Conservation (phyloP, 2,329 filamentous ascomycete species). For the Eurotiales sp. region DNA sequence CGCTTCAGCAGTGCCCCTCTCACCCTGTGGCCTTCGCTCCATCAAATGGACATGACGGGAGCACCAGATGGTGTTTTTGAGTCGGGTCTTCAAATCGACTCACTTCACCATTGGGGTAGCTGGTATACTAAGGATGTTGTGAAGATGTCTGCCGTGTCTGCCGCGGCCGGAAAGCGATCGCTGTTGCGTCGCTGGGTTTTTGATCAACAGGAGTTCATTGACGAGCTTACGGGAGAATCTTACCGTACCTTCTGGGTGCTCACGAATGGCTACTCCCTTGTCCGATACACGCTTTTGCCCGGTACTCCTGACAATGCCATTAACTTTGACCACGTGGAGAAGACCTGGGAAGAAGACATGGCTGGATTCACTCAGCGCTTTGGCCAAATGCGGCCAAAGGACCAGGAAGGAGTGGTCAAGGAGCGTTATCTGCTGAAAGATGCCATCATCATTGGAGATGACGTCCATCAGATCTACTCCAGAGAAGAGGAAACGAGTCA, state of each 20-base stretch:
- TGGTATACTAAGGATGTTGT: conserved; percentile 45
- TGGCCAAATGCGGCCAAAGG: conserved; percentile 37
- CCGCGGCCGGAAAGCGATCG: conserved; percentile 38
- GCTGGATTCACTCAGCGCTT: conserved; percentile 37
- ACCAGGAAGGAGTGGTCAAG: conserved; percentile 38
- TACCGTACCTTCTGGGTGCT: conserved; percentile 41
- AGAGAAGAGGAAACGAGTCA: conserved; percentile 38
- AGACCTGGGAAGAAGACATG: conserved; percentile 44
- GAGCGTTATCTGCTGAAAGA: conserved; percentile 40
- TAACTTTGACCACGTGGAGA: conserved; percentile 41
- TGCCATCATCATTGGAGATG: conserved; percentile 37
- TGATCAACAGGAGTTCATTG: conserved; percentile 36
- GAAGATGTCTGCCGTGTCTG: conserved; percentile 41
- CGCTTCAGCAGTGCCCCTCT: conserved; percentile 36
- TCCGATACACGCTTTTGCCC: conserved; percentile 39
- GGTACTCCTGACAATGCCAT: conserved; percentile 36
- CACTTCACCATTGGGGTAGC: conserved; percentile 43
- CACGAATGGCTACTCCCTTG: conserved; percentile 43
- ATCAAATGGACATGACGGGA: conserved; percentile 44
- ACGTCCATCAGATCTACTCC: conserved; percentile 42
- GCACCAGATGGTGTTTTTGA: conserved; percentile 42
- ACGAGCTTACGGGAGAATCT: conserved; percentile 32
- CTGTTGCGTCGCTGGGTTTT: conserved; percentile 44
- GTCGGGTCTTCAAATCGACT: conserved; percentile 41
- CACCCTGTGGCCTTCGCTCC: conserved; percentile 40